phyloP scores from a whole-genome alignment of 352 stramenopile species.

The Phytophthora boehmeriae region DNA sequence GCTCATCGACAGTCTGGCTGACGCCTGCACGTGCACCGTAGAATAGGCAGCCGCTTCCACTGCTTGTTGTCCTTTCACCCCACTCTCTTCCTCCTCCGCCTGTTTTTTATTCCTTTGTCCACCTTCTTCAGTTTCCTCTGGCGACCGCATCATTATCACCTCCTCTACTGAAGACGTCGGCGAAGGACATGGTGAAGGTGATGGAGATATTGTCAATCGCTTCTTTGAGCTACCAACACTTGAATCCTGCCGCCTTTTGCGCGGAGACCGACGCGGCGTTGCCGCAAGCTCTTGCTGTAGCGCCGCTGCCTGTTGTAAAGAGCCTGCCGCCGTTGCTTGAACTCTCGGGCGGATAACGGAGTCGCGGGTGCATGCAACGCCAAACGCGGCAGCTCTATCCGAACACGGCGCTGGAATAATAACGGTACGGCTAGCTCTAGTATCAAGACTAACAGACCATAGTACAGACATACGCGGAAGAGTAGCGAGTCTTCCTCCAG shows the following conservation, averaged over 20 bases:
- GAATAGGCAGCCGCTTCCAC: not conserved
- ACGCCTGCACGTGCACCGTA: not conserved
- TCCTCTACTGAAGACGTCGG: constrained; percentile 23
- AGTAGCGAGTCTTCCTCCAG: constrained; percentile 55
- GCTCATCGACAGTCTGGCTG: not conserved
- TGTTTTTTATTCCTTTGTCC: constrained; percentile 11
- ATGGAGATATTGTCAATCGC: constrained; percentile 2
- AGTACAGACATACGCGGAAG: constrained; percentile 63
- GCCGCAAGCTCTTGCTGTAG: constrained; percentile 41
- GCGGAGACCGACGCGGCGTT: constrained; percentile 20
- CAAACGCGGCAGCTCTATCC: constrained; percentile 45
- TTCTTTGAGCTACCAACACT: constrained; percentile 10
- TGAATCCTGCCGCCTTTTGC: constrained; percentile 13
- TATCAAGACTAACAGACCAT: constrained; percentile 54
- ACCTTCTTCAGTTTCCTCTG: not conserved
- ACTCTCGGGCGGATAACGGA: constrained; percentile 43
- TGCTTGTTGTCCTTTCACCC: constrained; percentile 1
- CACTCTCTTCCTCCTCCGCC: not conserved
- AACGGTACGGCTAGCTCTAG: constrained; percentile 58
- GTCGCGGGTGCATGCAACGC: constrained; percentile 20
- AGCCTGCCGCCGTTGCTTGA: constrained; percentile 44
- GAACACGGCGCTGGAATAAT: constrained; percentile 61
- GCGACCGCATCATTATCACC: constrained; percentile 8
- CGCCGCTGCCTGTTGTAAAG: constrained; percentile 43
- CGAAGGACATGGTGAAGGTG: constrained; percentile 16